These are phyloP conservation scores for Polytrichum formosum DNA, from an alignment of 225 moss, liverwort and hornwort genomes.

Conservation along the genomic window DNA sequence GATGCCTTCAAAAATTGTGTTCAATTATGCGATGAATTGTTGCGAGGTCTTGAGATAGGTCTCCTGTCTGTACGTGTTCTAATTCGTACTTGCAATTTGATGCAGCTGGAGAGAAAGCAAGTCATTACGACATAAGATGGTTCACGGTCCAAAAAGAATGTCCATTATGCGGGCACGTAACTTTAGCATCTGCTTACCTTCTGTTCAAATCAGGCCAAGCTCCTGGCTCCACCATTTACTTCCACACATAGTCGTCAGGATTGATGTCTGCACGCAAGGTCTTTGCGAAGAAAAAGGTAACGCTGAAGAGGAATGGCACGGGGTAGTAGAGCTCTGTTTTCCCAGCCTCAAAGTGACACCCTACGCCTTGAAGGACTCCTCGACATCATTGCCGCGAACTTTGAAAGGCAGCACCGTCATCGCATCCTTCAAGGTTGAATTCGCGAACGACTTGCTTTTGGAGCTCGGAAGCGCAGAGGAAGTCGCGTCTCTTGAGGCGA, in stretches of 20 bases:
- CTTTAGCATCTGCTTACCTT: conserved; percentile 41
- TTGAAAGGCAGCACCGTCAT: conserved; percentile 7
- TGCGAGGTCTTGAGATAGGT: background rate
- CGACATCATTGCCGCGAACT: conserved; percentile 16
- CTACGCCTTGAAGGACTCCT: background rate
- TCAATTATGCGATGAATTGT: too few species aligned
- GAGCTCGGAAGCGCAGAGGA: conserved; percentile 32
- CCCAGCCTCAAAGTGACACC: conserved; percentile 8
- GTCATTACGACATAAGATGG: conserved; percentile 33
- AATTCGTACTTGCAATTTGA: background rate
- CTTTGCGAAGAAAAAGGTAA: too few species aligned
- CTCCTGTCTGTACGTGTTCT: background rate
- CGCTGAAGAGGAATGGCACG: conserved; percentile 14
- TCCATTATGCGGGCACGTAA: conserved; percentile 45
- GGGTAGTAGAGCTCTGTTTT: conserved; percentile 34
- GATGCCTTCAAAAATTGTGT: too few species aligned
- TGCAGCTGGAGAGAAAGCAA: conserved; percentile 15
- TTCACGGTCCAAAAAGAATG: conserved; percentile 36
- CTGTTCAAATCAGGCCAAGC: conserved; percentile 26
- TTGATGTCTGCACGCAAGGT: conserved; percentile 28
- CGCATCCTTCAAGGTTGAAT: too few species aligned
- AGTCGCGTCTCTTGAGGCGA: conserved; percentile 20
- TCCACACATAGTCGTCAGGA: conserved; percentile 20
- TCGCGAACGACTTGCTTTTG: conserved; percentile 23
- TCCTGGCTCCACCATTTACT: conserved; percentile 13